phyloP scores from a whole-genome alignment of 2,329 filamentous ascomycete species.

The Berkeleyomyces basicola region DNA sequence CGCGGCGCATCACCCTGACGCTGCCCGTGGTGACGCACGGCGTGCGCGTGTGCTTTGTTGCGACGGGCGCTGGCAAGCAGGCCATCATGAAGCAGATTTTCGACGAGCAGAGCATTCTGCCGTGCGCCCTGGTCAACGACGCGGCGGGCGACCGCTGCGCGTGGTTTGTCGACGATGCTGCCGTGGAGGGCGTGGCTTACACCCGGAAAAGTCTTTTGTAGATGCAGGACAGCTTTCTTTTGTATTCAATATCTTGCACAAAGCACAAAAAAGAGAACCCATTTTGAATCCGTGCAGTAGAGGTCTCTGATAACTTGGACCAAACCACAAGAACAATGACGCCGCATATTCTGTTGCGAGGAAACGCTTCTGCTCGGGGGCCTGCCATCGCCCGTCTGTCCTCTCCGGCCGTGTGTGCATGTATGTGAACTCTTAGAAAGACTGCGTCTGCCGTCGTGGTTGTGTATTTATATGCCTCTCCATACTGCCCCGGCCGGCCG shows the following conservation, averaged over 20 bases:
- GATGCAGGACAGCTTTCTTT: neutral
- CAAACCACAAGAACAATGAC: too few relatives aligned
- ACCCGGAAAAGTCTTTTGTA: conserved; percentile 53
- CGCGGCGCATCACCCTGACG: conserved; percentile 78
- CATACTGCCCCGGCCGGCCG: conserved; percentile 31
- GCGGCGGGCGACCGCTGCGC: conserved; percentile 69
- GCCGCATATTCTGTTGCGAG: too few relatives aligned
- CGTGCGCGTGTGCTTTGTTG: conserved; percentile 76
- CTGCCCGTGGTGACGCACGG: conserved; percentile 81
- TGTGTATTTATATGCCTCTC: conserved; percentile 22
- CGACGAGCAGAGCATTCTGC: conserved; percentile 62
- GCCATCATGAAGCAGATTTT: conserved; percentile 88
- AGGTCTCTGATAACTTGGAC: neutral
- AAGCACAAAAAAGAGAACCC: neutral
- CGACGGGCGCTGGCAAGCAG: conserved; percentile 78
- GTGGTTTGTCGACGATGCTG: conserved; percentile 85
- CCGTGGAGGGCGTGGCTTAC: conserved; percentile 71
- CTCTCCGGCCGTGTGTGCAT: neutral
- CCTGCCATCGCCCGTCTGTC: too few relatives aligned
- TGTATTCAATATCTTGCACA: neutral
- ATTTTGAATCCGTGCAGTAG: neutral
- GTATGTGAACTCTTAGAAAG: neutral
- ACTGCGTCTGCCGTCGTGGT: neutral
- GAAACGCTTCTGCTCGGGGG: too few relatives aligned
- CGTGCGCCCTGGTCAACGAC: conserved; percentile 77